phyloP scores from a whole-genome alignment of 352 stramenopile species.

The Phytophthora pinifolia region DNA sequence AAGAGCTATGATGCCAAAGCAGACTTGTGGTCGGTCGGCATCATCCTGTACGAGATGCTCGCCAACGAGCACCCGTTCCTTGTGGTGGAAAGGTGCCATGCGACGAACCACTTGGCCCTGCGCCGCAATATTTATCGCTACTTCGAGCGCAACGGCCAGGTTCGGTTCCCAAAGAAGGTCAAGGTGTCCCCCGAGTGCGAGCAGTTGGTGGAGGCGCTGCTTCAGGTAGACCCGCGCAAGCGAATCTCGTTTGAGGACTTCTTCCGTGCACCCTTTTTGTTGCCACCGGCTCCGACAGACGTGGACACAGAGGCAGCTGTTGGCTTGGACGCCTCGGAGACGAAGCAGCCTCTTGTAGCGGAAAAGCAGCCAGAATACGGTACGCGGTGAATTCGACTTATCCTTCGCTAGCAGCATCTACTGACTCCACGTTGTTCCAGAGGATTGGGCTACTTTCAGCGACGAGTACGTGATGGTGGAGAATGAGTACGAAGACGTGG shows the following conservation, averaged over 20 bases:
- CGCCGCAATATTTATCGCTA: constrained; percentile 80
- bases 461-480: constrained; percentile 86
- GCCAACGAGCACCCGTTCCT: constrained; percentile 79
- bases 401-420: not conserved
- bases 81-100: constrained; percentile 70
- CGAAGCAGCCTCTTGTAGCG: constrained; percentile 68
- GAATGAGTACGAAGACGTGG: constrained; percentile 79
- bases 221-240: constrained; percentile 61
- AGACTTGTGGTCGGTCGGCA: constrained; percentile 78
- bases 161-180: constrained; percentile 55
- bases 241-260: constrained; percentile 83
- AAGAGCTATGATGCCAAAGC: constrained; percentile 86
- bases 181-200: constrained; percentile 64
- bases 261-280: constrained; percentile 65
- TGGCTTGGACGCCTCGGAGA: constrained; percentile 44
- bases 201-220: constrained; percentile 54
- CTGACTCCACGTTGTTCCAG: constrained; percentile 19
- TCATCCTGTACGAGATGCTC: constrained; percentile 88
- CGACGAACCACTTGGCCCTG: constrained; percentile 77
- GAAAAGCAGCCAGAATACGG: constrained; percentile 68
- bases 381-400: constrained; percentile 15
- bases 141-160: constrained; percentile 55
- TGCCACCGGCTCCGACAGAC: constrained; percentile 51
- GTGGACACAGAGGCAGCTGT: constrained; percentile 10
- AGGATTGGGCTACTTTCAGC: constrained; percentile 72